Evolutionary conservation across 768 basidiomycete species (phyloP), one percentile per base, ranked within the genome.

Genomic region (Gyrodon lividus): DNA sequence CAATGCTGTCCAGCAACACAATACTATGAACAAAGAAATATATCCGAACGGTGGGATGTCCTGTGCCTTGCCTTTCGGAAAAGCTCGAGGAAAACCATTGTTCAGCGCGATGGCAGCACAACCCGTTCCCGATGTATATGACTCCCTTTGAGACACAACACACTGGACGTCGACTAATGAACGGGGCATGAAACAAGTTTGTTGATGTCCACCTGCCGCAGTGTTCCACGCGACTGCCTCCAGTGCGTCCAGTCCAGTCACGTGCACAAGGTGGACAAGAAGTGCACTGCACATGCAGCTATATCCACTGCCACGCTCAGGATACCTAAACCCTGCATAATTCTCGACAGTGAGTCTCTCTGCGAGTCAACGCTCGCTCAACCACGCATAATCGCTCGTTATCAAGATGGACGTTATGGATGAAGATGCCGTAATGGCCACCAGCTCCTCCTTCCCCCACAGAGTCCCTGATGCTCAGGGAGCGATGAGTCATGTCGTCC

Each of bases 381-480:
- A 28, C 16, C 12, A 16, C 31, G 28, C 5, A 34, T 24, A 24
- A 51, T 16, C 33, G 3, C 24, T 19, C 17, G n/a, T 39, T 45
- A 34, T 38, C 46, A 46, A 69, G 56, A 70, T 68, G 69, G 64
- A 68, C 46, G 56, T 58, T 34, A 70, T 69, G 69, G 69, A 69
- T 53, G 66, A 60, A 56, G 68, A 71, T 64, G 63, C 58, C 24
- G 51, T 65, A 57, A 52, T 69, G 46, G 50, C 37, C 39, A 57
- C 55, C 26, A 55, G 46, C 35, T 43, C 59, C n/a, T 55, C 64
- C 41, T 60, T 59, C 53, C 55, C 58, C 19, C 60, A 57, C 22
- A 58, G 38, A 43, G 50, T 54, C 37, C 54, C 40, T 12, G 65
- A 63, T 34, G 50, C 35, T 40, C 64, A 58, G 48, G 54, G 44